phyloP scores from a whole-genome alignment of 2,329 filamentous ascomycete genomes.

The Clonostachys rosea region DNA sequence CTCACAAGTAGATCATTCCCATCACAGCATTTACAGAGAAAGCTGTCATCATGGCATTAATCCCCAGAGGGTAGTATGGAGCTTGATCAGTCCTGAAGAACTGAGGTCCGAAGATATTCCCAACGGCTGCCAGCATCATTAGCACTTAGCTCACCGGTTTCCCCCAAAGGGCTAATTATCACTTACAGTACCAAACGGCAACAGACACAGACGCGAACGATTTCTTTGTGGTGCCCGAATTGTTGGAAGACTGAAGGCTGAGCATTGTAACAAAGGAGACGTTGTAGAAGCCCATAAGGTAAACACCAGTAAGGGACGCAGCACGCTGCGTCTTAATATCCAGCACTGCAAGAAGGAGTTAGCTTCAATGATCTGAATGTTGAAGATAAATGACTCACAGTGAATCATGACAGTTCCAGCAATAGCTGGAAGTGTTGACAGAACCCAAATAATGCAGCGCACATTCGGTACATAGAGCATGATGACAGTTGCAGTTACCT shows the following conservation, averaged over 20 bases:
- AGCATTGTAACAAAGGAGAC: slow-evolving; percentile 18
- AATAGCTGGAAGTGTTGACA: slow-evolving; percentile 11
- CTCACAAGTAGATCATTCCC: no score
- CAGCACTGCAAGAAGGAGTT: slow-evolving; percentile 1
- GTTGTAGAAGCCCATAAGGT: slow-evolving; percentile 26
- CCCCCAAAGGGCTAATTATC: no score
- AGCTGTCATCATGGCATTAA: slow-evolving; percentile 15
- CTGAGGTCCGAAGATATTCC: slow-evolving; percentile 21
- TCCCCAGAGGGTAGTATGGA: slow-evolving; percentile 17
- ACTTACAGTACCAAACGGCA: slow-evolving; percentile 14
- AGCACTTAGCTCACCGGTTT: no score
- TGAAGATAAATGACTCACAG: no score
- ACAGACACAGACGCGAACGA: slow-evolving; percentile 6
- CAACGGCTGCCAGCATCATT: slow-evolving; percentile 8
- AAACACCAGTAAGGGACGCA: slow-evolving; percentile 19
- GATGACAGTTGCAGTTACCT: slow-evolving; percentile 12
- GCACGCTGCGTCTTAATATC: slow-evolving; percentile 8
- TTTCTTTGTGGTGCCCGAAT: slow-evolving; percentile 20
- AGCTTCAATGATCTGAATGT: no score
- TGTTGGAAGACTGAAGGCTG: slow-evolving; percentile 20
- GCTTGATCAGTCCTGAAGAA: slow-evolving; percentile 17
- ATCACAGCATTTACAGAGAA: slow-evolving; percentile 8
- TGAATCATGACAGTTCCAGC: no score
- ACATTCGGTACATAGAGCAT: slow-evolving; percentile 17
- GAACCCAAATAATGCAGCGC: slow-evolving; percentile 21